Evolutionary conservation across 179 eudicot species (phyloP), one percentile per base, ranked within the genome.

Genomic region (Silene noctiflora): DNA sequence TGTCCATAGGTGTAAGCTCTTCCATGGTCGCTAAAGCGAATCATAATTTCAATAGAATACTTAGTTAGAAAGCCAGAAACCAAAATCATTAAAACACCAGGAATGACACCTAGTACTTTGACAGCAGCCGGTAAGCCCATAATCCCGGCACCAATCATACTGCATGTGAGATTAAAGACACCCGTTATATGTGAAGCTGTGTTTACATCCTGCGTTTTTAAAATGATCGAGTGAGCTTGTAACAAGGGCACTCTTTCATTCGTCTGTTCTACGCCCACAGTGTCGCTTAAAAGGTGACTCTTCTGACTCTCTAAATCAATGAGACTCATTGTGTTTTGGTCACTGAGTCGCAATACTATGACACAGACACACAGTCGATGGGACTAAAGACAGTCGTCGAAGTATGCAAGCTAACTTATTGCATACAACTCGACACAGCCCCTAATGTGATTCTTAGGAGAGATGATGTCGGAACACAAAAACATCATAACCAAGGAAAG

Each of bases 101-200:
- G 88, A 39, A 85, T 66, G 3, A 85, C 76, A 14, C 88, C 88
- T 68, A 85, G 68, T 31, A 78, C 82, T 83, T 85, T 85, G 35
- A 85, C 75, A 12, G 88, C 86, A 72, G 84, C 85, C 31, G 88
- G 88, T 59, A 85, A 79, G 72, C 88, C 79, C 85, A 83, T 85
- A 44, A 85, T 78, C 21, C 88, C 86, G n/a, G 88, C 86, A 69
- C 88, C 88, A 65, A 85, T 75, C 77, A 83, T 80, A 78, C 86
- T 85, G 63, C 82, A 83, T 46, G 83, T 69, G 70, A 85, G 72
- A 67, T 83, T 83, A 78, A 78, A 80, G 24, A 85, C 79, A 13
- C 83, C 80, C 58, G 82, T 79, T 20, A 76, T 33, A 64, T 67
- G 76, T 24, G 88, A 80, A 65, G 84, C 82, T 27, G 77, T 76